Base-by-base conservation (phyloP, 805 yeast genomes). In the Saturnispora serradocipensis region DNA sequence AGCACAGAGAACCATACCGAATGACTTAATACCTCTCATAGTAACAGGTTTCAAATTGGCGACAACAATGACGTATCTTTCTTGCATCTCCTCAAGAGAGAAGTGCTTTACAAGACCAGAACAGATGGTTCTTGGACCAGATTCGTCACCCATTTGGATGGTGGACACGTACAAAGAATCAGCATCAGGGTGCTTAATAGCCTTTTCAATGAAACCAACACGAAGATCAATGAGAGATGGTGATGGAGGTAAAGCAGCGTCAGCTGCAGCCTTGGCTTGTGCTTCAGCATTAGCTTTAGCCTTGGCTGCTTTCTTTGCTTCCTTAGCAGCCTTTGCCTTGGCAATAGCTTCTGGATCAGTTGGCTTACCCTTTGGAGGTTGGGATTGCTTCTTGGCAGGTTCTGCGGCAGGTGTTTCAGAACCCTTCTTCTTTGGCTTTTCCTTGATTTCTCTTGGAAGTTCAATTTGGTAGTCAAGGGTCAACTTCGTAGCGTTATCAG, bases 41-140 rank as follows among this genome's bases (percentile, higher is more conserved):
- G 83, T 84, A 42, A 90, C 99, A 18, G 99, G 99, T 74, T 93
- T 93, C 72, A 93, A 80, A 76, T 95, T 95, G 61, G 97, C 96
- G 62, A 93, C 89, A 52, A 85, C 84, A 45, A 93, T 85, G 48
- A 91, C 95, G 62, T 78, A 79, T 69, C 98, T 84, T 69, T 88
- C 80, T 78, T 93, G 99, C 96, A 93, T 85, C 43, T 86, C 95
- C 72, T 93, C 98, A 58, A 95, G 68, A 40, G 96, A 83, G 66
- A 87, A 77, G 71, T 86, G 82, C 60, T 88, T 88, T 56, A 89
- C 97, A 63, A 93, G 77, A 60, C 99, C 99, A 11, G 97, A 88
- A 74, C 99, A 93, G 52, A 93, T 96, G 30, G 98, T 93, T 76
- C 99, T 82, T 65, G 99, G 99, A 54, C 95, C 95, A 67, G 88